phyloP scores from a whole-genome alignment of 306 rosid species.

The Quercus rubra region DNA sequence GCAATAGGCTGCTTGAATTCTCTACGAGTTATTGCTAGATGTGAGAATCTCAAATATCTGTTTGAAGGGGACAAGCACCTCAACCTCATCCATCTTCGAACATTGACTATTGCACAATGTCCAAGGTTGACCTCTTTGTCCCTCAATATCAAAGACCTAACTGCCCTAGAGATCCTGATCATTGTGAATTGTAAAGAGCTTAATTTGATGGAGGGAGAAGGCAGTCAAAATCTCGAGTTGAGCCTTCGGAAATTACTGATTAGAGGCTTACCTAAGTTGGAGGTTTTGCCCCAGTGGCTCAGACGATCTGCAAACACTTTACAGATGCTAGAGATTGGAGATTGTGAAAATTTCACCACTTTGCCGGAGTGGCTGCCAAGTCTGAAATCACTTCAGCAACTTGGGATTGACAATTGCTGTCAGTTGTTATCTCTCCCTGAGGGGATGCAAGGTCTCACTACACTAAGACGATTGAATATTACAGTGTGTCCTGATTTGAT shows the following conservation, averaged over 20 bases:
- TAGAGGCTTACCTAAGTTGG: neutral
- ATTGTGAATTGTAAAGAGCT: neutral
- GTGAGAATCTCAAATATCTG: conserved; percentile 6
- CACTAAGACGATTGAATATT: neutral
- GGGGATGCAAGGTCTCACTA: neutral
- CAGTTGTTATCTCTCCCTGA: conserved; percentile 11
- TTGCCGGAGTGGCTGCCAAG: conserved; percentile 31
- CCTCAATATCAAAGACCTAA: neutral
- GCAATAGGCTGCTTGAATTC: conserved; percentile 13
- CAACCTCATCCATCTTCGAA: neutral
- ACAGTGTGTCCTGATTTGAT: neutral
- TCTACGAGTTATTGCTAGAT: conserved; percentile 1
- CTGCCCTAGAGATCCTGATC: neutral
- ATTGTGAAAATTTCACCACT: neutral
- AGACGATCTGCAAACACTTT: conserved; percentile 15
- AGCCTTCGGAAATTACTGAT: neutral
- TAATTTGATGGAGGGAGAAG: neutral
- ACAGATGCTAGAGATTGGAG: neutral
- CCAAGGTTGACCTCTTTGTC: conserved; percentile 19
- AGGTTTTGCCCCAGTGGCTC: conserved; percentile 29
- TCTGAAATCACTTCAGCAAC: neutral
- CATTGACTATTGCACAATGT: neutral
- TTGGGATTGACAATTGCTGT: neutral
- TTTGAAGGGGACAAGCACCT: neutral
- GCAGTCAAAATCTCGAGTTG: neutral